Evolutionary conservation across 805 yeast species (phyloP).

Genomic region (Spathaspora sp.): DNA sequence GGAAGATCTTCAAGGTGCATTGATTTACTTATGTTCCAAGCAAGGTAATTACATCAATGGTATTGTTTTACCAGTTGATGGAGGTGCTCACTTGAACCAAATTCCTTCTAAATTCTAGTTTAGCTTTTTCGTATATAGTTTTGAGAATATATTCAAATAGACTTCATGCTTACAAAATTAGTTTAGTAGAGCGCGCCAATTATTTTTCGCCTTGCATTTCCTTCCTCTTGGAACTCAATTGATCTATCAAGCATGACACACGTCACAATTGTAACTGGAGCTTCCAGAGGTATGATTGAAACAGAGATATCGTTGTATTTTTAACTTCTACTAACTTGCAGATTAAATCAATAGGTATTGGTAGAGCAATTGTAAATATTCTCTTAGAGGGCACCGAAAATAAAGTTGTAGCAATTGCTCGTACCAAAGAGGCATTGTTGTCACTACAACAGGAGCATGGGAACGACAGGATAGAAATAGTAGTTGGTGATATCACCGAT

Average conservation of each 20-base stretch:
- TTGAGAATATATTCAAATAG: no score
- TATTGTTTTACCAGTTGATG: conserved; percentile 64
- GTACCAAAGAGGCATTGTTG: conserved; percentile 50
- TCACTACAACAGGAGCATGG: conserved; percentile 44
- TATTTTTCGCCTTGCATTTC: not conserved
- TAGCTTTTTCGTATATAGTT: not conserved
- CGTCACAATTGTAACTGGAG: conserved; percentile 54
- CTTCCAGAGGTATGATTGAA: conserved; percentile 48
- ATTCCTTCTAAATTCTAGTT: conserved; percentile 7
- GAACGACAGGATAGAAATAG: conserved; percentile 42
- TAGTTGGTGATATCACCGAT: conserved; percentile 61
- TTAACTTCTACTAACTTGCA: conserved; percentile 2
- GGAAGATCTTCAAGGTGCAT: conserved; percentile 54
- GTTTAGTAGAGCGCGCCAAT: not conserved
- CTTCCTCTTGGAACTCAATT: not conserved
- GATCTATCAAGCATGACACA: conserved; percentile 10
- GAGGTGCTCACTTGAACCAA: conserved; percentile 50
- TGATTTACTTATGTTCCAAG: conserved; percentile 51
- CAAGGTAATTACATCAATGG: conserved; percentile 66
- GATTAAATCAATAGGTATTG: conserved; percentile 68
- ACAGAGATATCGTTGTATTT: conserved; percentile 1
- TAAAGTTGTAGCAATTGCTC: conserved; percentile 67
- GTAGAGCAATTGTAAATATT: conserved; percentile 63
- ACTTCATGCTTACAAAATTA: no score
- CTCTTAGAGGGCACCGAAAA: conserved; percentile 36